phyloP scores from a whole-genome alignment of 2,329 filamentous ascomycete species.

The Drechslerella dactyloides region DNA sequence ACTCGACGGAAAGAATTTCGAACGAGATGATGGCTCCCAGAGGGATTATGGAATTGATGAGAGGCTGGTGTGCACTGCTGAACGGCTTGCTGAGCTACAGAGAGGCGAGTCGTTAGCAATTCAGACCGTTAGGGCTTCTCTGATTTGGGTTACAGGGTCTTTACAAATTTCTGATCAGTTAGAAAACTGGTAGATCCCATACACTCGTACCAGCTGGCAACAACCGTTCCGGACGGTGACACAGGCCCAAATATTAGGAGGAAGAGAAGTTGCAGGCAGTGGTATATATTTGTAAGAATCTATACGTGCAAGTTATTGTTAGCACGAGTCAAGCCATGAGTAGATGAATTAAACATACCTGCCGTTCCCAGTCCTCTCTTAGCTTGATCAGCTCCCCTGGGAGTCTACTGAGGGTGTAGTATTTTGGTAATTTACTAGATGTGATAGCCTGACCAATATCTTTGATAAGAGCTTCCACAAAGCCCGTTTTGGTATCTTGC shows the following conservation, averaged over 20 bases:
- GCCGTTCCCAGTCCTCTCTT: slow-evolving; percentile 35
- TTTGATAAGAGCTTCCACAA: slow-evolving; percentile 32
- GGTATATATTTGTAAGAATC: slow-evolving; percentile 70
- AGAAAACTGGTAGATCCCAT: slow-evolving; percentile 74
- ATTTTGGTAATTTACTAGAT: slow-evolving; percentile 17
- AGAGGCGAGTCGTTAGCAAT: background rate
- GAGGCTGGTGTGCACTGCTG: slow-evolving; percentile 49
- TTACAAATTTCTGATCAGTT: slow-evolving; percentile 51
- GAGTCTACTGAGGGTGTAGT: slow-evolving; percentile 14
- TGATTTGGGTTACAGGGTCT: background rate
- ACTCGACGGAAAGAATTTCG: slow-evolving; percentile 52
- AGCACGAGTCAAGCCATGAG: background rate
- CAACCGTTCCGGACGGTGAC: slow-evolving; percentile 66
- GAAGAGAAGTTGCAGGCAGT: slow-evolving; percentile 76
- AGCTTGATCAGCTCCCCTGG: slow-evolving; percentile 12
- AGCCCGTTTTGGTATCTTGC: slow-evolving; percentile 17
- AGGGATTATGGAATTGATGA: slow-evolving; percentile 51
- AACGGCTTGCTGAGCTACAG: slow-evolving; percentile 50
- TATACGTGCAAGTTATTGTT: slow-evolving; percentile 23
- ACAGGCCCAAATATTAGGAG: slow-evolving; percentile 69
- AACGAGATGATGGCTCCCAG: slow-evolving; percentile 54
- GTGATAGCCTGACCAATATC: slow-evolving; percentile 27
- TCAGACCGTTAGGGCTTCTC: background rate
- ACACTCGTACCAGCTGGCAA: slow-evolving; percentile 76
- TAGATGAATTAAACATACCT: slow-evolving; percentile 9